Conservation (phyloP, 2,329 filamentous ascomycete species). For the Aspergillus fijiensis region DNA sequence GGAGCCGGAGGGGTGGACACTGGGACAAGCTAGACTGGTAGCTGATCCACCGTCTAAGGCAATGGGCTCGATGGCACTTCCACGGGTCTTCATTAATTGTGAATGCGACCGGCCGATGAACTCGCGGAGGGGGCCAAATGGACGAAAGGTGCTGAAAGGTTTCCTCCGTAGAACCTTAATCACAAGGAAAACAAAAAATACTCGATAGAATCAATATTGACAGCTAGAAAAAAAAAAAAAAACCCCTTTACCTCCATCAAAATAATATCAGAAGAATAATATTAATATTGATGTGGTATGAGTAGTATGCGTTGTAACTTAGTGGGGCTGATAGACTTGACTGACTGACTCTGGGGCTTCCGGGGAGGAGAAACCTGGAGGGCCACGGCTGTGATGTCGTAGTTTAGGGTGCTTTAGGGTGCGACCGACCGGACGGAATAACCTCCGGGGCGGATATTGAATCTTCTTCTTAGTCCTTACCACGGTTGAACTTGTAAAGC, state of each 20-base stretch:
- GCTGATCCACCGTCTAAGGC: slow-evolving; percentile 3
- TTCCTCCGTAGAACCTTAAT: no score
- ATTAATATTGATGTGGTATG: no score
- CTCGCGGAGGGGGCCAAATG: no score
- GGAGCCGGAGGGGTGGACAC: slow-evolving; percentile 23
- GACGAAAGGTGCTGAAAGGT: not conserved
- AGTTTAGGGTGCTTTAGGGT: not conserved
- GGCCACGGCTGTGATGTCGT: no score
- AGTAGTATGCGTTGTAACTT: not conserved
- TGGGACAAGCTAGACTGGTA: slow-evolving; percentile 15
- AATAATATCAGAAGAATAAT: slow-evolving; percentile 2
- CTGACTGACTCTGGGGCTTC: slow-evolving; percentile 3
- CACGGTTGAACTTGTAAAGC: not conserved
- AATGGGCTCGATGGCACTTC: not conserved
- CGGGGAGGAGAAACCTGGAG: slow-evolving; percentile 1
- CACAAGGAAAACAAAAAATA: not conserved
- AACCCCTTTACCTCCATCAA: not conserved
- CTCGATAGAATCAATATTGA: not conserved
- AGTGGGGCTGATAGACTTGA: not conserved
- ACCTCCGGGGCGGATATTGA: not conserved
- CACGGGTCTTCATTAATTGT: not conserved
- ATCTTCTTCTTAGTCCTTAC: not conserved
- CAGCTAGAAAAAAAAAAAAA: not conserved
- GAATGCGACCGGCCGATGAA: slow-evolving; percentile 8
- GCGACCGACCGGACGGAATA: not conserved